Evolutionary conservation across 805 yeast genomes (phyloP).

Genomic region (Candida sphagnicola): DNA sequence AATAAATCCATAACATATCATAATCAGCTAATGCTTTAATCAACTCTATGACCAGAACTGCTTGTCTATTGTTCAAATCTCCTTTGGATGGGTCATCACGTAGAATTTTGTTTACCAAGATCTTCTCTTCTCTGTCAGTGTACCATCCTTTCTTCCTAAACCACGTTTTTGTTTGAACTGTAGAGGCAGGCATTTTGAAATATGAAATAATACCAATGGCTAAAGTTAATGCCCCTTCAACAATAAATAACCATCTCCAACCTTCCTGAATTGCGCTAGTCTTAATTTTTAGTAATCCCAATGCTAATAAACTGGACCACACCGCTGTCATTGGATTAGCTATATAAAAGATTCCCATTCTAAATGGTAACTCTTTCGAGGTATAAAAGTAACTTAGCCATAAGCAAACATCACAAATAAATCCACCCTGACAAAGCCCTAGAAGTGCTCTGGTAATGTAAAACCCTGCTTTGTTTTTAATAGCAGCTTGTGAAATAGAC

Average conservation of each 20-base stretch:
- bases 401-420: constrained; percentile 59
- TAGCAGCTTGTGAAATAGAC: constrained; percentile 47
- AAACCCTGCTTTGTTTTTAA: constrained; percentile 40
- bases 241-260: constrained; percentile 62
- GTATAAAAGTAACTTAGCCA: constrained; percentile 69
- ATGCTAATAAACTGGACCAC: constrained; percentile 32
- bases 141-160: constrained; percentile 45
- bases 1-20: constrained; percentile 53
- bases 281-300: constrained; percentile 50
- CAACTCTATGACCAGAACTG: constrained; percentile 39
- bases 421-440: constrained; percentile 66
- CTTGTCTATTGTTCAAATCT: constrained; percentile 60
- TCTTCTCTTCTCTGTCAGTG: constrained; percentile 52
- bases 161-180: constrained; percentile 46
- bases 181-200: constrained; percentile 50
- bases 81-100: constrained; percentile 63
- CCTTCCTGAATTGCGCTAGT: constrained; percentile 44
- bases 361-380: constrained; percentile 49
- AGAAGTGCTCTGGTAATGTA: constrained; percentile 46
- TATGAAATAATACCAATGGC: constrained; percentile 43
- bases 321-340: constrained; percentile 42
- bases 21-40: constrained; percentile 42
- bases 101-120: constrained; percentile 53
- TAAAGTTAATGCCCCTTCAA: constrained; percentile 58
- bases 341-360: constrained; percentile 58